phyloP scores from a whole-genome alignment of 768 basidiomycete genomes.

The Lactarius evosmus region DNA sequence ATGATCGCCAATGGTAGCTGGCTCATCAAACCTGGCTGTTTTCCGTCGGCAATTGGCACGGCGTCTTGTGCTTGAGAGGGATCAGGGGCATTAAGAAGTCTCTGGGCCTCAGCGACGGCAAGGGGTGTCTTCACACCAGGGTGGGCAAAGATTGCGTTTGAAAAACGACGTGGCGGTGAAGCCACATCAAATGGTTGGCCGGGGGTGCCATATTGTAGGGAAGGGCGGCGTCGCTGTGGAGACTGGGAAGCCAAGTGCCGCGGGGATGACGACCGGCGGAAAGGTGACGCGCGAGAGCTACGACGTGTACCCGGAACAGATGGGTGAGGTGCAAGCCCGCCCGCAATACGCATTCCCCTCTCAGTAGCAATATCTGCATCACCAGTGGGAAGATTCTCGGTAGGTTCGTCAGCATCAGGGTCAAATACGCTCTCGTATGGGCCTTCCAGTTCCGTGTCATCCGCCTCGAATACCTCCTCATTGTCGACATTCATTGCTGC shows the following conservation, averaged over 20 bases:
- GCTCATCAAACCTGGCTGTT: slow-evolving; percentile 62
- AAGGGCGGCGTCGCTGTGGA: slow-evolving; percentile 18
- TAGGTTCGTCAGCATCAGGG: slow-evolving; percentile 33
- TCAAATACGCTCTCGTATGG: slow-evolving; percentile 32
- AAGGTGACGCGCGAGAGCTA: slow-evolving; percentile 9
- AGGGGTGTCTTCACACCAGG: slow-evolving; percentile 76
- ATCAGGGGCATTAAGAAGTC: slow-evolving; percentile 40
- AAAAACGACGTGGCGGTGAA: slow-evolving; percentile 50
- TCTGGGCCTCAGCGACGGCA: slow-evolving; percentile 71
- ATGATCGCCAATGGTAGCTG: slow-evolving; percentile 84
- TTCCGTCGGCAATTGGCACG: slow-evolving; percentile 45
- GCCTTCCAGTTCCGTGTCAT: slow-evolving; percentile 40
- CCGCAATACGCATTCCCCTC: slow-evolving; percentile 10
- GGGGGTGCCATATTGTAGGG: slow-evolving; percentile 25
- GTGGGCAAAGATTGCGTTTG: slow-evolving; percentile 71
- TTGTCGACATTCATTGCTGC: slow-evolving; percentile 94
- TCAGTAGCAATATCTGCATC: slow-evolving; percentile 7
- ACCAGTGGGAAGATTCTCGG: slow-evolving; percentile 23
- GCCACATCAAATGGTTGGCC: slow-evolving; percentile 35
- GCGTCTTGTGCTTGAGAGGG: slow-evolving; percentile 42
- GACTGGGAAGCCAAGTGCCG: slow-evolving; percentile 22
- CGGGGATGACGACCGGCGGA: slow-evolving; percentile 27
- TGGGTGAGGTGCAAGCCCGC: background rate
- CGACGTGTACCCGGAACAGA: slow-evolving; percentile 22
- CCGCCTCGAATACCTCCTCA: slow-evolving; percentile 68